phyloP scores from a whole-genome alignment of 495 filamentous ascomycete genomes.

The Chaetomium fimeti region DNA sequence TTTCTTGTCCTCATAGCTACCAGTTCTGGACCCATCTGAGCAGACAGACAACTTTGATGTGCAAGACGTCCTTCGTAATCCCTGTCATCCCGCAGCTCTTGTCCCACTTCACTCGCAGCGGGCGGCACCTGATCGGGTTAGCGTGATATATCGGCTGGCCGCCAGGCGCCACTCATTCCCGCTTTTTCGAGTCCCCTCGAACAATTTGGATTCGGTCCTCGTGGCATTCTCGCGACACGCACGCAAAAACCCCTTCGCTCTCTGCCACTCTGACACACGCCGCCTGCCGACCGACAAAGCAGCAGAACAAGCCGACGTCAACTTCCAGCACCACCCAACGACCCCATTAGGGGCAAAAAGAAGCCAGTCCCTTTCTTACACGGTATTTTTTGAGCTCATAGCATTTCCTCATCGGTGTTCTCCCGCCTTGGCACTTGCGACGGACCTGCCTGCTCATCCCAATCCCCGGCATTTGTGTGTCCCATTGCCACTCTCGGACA shows the following conservation, averaged over 20 bases:
- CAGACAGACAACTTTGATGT: too few relatives aligned
- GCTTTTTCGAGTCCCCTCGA: conserved; percentile 19
- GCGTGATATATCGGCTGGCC: conserved; percentile 3
- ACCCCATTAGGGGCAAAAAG: conserved; percentile 1
- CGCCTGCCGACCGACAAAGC: conserved; percentile 21
- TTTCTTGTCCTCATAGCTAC: too few relatives aligned
- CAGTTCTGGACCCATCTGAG: too few relatives aligned
- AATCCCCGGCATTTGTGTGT: conserved; percentile 7
- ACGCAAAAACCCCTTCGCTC: conserved; percentile 25
- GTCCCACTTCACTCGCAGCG: not conserved
- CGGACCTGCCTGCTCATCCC: not conserved
- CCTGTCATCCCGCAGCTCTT: not conserved
- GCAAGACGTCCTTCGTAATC: not conserved
- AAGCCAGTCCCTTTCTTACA: too few relatives aligned
- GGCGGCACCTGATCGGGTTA: conserved; percentile 7
- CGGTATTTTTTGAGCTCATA: not conserved
- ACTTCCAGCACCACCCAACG: conserved; percentile 4
- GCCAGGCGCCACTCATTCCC: conserved; percentile 9
- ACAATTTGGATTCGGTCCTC: conserved; percentile 23
- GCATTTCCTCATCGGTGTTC: not conserved
- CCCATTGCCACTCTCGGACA: conserved; percentile 12
- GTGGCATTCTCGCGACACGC: conserved; percentile 34
- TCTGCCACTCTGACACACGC: conserved; percentile 16
- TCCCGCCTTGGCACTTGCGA: conserved; percentile 11
- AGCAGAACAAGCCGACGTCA: conserved; percentile 7